A percentile compares a stretch with the other conserved stretches of the same genome.
phyloP scores from a whole-genome alignment of 768 basidiomycete species.

The Leccinum pellstonianum region DNA sequence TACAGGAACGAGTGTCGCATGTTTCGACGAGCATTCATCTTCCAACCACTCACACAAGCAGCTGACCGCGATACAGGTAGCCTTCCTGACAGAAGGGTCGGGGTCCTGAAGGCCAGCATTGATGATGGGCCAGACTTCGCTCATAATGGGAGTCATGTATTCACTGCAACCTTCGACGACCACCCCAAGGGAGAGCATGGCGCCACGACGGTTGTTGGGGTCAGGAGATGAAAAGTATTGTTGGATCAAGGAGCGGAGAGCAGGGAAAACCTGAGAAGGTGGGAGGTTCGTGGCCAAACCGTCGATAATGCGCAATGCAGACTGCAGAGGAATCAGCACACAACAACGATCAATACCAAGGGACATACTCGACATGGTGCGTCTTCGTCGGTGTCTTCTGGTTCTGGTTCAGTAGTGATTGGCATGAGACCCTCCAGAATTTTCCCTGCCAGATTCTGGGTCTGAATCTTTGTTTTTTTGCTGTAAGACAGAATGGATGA shows the following conservation, averaged over 20 bases:
- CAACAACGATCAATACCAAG: background rate
- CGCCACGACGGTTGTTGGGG: slow-evolving; percentile 79
- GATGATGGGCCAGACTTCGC: slow-evolving; percentile 90
- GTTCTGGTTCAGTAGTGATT: slow-evolving; percentile 90
- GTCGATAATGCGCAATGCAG: slow-evolving; percentile 93
- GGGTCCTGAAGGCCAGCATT: slow-evolving; percentile 83
- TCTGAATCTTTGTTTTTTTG: slow-evolving; percentile 96
- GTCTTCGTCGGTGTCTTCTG: slow-evolving; percentile 91
- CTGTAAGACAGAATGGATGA: slow-evolving; percentile 38
- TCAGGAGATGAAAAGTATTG: slow-evolving; percentile 84
- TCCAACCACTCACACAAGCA: slow-evolving; percentile 98
- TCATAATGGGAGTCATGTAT: slow-evolving; percentile 93
- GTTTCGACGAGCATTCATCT: slow-evolving; percentile 85
- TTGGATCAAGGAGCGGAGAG: slow-evolving; percentile 77
- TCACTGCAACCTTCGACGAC: slow-evolving; percentile 97
- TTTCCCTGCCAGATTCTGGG: slow-evolving; percentile 73
- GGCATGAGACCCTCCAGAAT: slow-evolving; percentile 94
- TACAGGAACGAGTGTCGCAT: slow-evolving; percentile 83
- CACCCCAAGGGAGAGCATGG: slow-evolving; percentile 93
- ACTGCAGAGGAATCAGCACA: slow-evolving; percentile 42
- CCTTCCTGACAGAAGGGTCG: slow-evolving; percentile 87
- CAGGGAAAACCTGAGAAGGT: slow-evolving; percentile 93
- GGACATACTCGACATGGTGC: slow-evolving; percentile 81
- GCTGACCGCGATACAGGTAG: slow-evolving; percentile 92
- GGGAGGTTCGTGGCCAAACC: slow-evolving; percentile 89